A percentile compares a stretch with the other conserved stretches of the same genome.
phyloP scores from a whole-genome alignment of 495 filamentous ascomycete species.

The Umbilicaria muhlenbergii region DNA sequence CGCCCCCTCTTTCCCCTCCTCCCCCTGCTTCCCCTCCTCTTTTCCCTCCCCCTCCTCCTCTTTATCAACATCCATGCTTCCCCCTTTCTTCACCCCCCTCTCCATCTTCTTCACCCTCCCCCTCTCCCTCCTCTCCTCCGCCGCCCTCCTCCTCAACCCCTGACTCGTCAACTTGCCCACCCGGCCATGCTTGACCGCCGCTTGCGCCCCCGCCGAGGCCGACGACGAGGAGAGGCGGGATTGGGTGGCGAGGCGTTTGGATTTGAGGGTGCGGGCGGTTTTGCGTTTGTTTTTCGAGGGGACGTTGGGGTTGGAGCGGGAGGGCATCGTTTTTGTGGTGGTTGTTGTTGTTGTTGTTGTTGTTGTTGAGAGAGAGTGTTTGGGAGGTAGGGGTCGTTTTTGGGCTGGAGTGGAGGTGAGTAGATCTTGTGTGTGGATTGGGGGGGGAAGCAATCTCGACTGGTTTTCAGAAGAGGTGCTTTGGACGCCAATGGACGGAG shows the following conservation, averaged over 20 bases:
- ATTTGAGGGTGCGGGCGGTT: constrained; percentile 6
- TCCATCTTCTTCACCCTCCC: constrained; percentile 9
- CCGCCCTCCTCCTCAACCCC: constrained; percentile 10
- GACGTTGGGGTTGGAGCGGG: constrained; percentile 14
- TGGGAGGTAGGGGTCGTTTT: too few species aligned
- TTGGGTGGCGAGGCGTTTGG: constrained; percentile 8
- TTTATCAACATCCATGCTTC: neutral
- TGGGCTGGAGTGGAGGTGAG: too few species aligned
- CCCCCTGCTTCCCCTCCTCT: neutral
- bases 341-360: too few species aligned
- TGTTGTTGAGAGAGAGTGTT: too few species aligned
- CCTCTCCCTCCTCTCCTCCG: constrained; percentile 8
- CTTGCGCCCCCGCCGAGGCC: constrained; percentile 3
- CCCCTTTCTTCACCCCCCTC: constrained; percentile 6
- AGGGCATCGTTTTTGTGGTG: constrained; percentile 6
- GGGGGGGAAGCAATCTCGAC: too few species aligned
- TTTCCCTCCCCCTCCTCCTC: neutral
- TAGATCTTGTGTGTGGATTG: too few species aligned
- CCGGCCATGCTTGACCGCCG: constrained; percentile 3
- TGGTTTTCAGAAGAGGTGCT: too few species aligned
- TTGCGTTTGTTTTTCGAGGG: constrained; percentile 8
- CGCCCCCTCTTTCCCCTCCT: neutral
- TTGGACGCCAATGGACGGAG: too few species aligned
- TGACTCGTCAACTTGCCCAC: neutral
- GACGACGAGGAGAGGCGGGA: neutral